Evolutionary conservation across 2,329 filamentous ascomycete species (phyloP).

Genomic region (Didymella sp.): DNA sequence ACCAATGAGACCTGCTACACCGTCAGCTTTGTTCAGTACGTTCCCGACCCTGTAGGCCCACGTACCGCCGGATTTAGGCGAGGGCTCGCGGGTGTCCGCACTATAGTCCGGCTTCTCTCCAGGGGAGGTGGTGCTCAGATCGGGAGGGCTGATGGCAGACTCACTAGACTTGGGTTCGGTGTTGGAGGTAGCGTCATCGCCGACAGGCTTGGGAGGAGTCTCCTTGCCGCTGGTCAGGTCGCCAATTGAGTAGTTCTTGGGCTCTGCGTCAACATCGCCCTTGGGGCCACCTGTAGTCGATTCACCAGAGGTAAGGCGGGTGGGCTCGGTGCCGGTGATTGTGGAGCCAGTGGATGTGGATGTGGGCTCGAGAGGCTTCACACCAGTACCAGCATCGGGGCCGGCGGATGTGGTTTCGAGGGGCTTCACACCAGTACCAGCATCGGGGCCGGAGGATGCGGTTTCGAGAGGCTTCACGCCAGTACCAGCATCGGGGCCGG

Average conservation of each 20-base stretch:
- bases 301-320: constrained; percentile 1
- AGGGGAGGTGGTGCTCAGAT: constrained; percentile 17
- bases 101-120: constrained; percentile 17
- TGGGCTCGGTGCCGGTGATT: constrained; percentile 5
- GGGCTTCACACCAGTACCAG: too few species aligned
- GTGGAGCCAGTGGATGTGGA: constrained; percentile 10
- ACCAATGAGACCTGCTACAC: constrained; percentile 59
- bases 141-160: constrained; percentile 18
- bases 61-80: constrained; percentile 19
- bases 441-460: not conserved
- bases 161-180: constrained; percentile 23
- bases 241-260: constrained; percentile 17
- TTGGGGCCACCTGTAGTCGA: constrained; percentile 9
- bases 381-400: not conserved
- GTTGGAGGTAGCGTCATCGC: constrained; percentile 13
- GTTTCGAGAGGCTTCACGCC: not conserved
- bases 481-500: not conserved
- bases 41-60: constrained; percentile 32
- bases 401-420: constrained; percentile 5
- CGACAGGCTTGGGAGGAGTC: constrained; percentile 63
- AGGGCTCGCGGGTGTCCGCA: constrained; percentile 15
- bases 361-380: not conserved
- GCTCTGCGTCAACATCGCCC: constrained; percentile 14
- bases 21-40: constrained; percentile 45
- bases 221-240: constrained; percentile 43